These are phyloP conservation scores for Sclerotinia subarctica DNA, from an alignment of 2,329 filamentous ascomycete species.

Conservation along the genomic window DNA sequence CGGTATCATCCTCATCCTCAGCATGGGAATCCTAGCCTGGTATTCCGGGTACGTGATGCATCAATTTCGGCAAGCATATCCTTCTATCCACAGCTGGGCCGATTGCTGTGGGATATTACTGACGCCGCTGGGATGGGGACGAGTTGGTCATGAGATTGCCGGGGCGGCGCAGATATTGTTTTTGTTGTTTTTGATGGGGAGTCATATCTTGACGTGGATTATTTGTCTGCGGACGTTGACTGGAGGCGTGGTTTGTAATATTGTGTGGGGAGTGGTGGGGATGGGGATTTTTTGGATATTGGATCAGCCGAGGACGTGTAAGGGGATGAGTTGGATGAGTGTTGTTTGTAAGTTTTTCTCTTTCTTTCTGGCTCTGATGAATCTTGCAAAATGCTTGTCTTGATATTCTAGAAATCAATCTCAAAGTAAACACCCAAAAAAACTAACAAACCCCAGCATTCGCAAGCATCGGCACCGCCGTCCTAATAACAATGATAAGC, in stretches of 20 bases:
- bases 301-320: conserved; percentile 54
- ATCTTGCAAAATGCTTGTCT: too few relatives aligned
- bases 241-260: conserved; percentile 51
- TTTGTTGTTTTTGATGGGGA: conserved; percentile 58
- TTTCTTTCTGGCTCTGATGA: neutral
- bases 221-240: conserved; percentile 58
- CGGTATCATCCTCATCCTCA: conserved; percentile 48
- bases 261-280: conserved; percentile 52
- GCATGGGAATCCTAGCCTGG: conserved; percentile 52
- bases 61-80: conserved; percentile 53
- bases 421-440: neutral
- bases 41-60: conserved; percentile 60
- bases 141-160: conserved; percentile 44
- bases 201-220: conserved; percentile 57
- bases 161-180: conserved; percentile 51
- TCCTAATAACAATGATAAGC: conserved; percentile 55
- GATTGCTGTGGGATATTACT: neutral
- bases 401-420: too few relatives aligned
- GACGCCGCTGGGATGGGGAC: neutral
- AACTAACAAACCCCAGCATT: conserved; percentile 43
- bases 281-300: conserved; percentile 50
- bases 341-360: conserved; percentile 44
- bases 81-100: conserved; percentile 40
- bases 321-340: conserved; percentile 53
- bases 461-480: conserved; percentile 51